Evolutionary conservation across 805 yeast species (phyloP), one percentile per base, ranked within the genome.

Genomic region (Saturnispora dispora): DNA sequence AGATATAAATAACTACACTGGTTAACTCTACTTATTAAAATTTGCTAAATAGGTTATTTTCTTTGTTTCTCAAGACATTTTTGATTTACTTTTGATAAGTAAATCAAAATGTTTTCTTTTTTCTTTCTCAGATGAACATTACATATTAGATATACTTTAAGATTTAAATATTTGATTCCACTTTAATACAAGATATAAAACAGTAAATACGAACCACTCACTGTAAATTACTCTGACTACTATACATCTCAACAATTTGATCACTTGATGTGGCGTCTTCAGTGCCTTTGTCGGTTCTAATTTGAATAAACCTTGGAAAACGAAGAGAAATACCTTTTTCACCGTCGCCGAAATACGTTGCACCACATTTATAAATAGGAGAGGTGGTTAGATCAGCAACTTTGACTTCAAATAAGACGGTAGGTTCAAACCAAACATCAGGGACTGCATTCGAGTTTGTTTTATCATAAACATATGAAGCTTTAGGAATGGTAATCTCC

Each of bases 381-480:
- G 95, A 85, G 46, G 90, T 74, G 0, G 96, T 86, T 48, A 90
- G 73, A 68, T 90, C 97, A 0, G 98, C 98, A 0, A 96, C 85
- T 51, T 87, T 71, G 0, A 90, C 95, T 67, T 90, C 98, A 72
- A 93, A 88, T 3, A 90, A 74, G 18, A 73, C 67, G 0, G 84
- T 76, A 5, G 98, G 96, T 62, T 91, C 96, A 62, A 90, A 86
- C 97, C 97, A 90, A 15, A 91, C 90, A 63, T 91, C 97, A 0
- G 98, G 97, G 39, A 72, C 75, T 3, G 91, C 88, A 59, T 79
- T 79, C 0, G 86, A 68, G 49, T 78, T 73, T 11, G 65, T 68
- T 3, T 73, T 67, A 62, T 85, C 93, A 62, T 78, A 88, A 2
- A 82, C 74, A 55, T 78, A 80, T 51, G 82, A 85, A 0, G 85